A percentile compares a stretch with the other conserved stretches of the same genome.
These are phyloP conservation scores for Fusarium fujikuroi DNA, from an alignment of 2,329 filamentous ascomycete species.

Conservation along the genomic window DNA sequence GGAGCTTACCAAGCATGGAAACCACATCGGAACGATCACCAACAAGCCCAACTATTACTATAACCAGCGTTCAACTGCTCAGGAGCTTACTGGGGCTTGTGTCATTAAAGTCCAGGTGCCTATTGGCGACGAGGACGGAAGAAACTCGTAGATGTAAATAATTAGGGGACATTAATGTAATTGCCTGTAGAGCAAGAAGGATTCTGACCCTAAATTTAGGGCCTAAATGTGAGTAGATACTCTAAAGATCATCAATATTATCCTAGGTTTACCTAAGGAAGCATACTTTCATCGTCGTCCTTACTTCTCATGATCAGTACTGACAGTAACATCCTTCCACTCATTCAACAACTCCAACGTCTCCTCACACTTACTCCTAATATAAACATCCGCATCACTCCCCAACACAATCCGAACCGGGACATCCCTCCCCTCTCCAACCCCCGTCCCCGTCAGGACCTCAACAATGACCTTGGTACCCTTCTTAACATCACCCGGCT, in stretches of 20 bases:
- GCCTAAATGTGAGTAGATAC: background rate
- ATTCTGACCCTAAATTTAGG: background rate
- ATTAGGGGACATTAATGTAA: background rate
- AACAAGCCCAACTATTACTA: background rate
- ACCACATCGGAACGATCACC: background rate
- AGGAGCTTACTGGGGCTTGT: background rate
- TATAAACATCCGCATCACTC: constrained; percentile 56
- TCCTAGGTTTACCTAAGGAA: background rate
- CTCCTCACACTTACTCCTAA: constrained; percentile 56
- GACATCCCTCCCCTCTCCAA: constrained; percentile 59
- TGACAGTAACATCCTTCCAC: constrained; percentile 54
- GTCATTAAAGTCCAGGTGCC: background rate
- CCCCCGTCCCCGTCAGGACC: constrained; percentile 62
- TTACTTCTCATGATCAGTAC: constrained; percentile 39
- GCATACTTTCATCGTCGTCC: background rate
- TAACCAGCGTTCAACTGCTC: background rate
- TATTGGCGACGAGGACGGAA: background rate
- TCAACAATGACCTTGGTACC: constrained; percentile 64
- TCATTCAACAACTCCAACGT: constrained; percentile 58
- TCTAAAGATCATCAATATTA: background rate
- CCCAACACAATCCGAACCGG: constrained; percentile 67
- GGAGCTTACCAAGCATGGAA: background rate
- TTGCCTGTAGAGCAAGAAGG: background rate
- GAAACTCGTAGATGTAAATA: too few relatives aligned
- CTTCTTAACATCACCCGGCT: constrained; percentile 66